Conservation (phyloP, 345 rosid species). For the Trapa incisa region DNA sequence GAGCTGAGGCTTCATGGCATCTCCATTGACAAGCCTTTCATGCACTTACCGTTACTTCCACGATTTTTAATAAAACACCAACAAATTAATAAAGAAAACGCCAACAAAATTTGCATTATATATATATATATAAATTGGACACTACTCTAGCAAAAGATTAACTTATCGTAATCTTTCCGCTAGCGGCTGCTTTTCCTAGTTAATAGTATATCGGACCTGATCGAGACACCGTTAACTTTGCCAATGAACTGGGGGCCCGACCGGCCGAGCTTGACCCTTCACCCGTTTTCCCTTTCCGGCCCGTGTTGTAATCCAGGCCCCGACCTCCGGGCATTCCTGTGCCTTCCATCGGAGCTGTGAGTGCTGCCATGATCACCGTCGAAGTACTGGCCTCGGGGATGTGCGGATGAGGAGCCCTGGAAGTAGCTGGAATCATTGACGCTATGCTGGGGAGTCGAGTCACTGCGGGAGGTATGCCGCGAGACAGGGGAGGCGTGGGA, state of each 20-base stretch:
- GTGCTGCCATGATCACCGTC: constrained; percentile 39
- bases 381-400: constrained; percentile 45
- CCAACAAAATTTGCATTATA: not conserved
- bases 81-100: too few relatives aligned
- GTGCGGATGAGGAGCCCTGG: constrained; percentile 61
- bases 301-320: constrained; percentile 91
- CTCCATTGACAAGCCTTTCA: too few relatives aligned
- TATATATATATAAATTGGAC: not conserved
- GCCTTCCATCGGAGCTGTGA: constrained; percentile 30
- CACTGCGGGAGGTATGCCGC: constrained; percentile 41
- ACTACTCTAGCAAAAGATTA: not conserved
- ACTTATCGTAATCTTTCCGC: not conserved
- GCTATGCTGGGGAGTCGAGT: constrained; percentile 63
- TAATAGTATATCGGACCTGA: constrained; percentile 83
- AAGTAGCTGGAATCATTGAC: constrained; percentile 52
- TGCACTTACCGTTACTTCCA: too few relatives aligned
- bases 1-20: too few relatives aligned
- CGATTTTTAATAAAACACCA: too few relatives aligned
- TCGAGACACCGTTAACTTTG: constrained; percentile 89
- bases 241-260: constrained; percentile 79
- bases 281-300: constrained; percentile 43
- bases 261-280: constrained; percentile 74
- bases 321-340: constrained; percentile 63
- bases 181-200: constrained; percentile 21
- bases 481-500: constrained; percentile 66